Percentiles rank a stretch among this genome's conserved stretches.
Conservation (phyloP, 176 grass and related monocot species). For the Zizania latifolia region DNA sequence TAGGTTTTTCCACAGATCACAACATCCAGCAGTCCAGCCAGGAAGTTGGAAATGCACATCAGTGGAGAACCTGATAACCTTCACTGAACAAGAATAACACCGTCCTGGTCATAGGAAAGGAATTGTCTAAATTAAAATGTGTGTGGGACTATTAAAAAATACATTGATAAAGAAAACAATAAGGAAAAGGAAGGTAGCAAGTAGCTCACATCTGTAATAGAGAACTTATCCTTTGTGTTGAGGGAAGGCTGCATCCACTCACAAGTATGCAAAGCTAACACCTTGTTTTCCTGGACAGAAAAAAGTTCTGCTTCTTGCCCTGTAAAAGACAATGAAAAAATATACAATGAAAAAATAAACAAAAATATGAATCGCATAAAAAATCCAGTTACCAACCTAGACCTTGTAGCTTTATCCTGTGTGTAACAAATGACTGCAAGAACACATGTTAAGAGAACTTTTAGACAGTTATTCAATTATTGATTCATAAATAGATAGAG, state of each 20-base stretch:
- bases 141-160: conserved; percentile 4
- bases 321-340: conserved; percentile 15
- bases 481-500: neutral
- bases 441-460: conserved; percentile 15
- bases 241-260: conserved; percentile 72
- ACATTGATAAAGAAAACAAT: neutral
- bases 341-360: neutral
- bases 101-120: conserved; percentile 36
- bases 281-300: conserved; percentile 17
- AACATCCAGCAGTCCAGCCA: conserved; percentile 26
- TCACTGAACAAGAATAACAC: conserved; percentile 41
- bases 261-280: conserved; percentile 36
- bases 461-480: conserved; percentile 5
- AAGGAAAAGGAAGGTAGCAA: neutral
- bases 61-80: neutral
- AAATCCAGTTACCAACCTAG: conserved; percentile 43
- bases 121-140: conserved; percentile 27
- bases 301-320: conserved; percentile 39
- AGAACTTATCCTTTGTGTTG: conserved; percentile 64
- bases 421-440: conserved; percentile 84
- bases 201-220: conserved; percentile 57
- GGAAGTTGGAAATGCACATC: conserved; percentile 17
- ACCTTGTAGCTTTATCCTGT: conserved; percentile 65
- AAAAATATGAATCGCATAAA: neutral
- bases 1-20: neutral